Conservation (phyloP, 2,329 filamentous ascomycete genomes). For the Colletotrichum navitas region DNA sequence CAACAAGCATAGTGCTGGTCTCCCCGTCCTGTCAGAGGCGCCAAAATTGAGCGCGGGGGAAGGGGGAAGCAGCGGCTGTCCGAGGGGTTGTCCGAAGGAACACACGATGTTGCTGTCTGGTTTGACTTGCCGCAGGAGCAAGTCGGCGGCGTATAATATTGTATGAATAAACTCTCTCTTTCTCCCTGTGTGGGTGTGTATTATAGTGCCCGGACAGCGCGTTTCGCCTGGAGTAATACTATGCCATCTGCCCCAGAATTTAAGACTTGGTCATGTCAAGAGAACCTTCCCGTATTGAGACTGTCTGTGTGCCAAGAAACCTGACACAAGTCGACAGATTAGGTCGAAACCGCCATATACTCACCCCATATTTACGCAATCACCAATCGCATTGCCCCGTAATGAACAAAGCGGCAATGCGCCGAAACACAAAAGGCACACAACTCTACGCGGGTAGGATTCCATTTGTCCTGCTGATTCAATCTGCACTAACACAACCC, state of each 20-base stretch:
- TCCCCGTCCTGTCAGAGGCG: neutral
- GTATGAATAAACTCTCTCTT: neutral
- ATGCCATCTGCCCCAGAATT: neutral
- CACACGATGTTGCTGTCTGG: too few relatives aligned
- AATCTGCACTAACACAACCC: neutral
- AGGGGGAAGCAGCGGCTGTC: neutral
- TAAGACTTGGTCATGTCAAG: neutral
- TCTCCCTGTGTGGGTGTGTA: neutral
- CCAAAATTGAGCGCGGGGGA: neutral
- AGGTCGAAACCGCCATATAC: neutral
- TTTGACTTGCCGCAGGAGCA: neutral
- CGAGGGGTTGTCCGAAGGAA: neutral
- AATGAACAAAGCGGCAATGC: neutral
- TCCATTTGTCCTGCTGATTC: neutral
- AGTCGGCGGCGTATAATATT: slow-evolving; percentile 2
- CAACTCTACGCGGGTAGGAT: neutral
- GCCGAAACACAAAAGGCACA: neutral
- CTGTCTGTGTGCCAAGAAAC: neutral
- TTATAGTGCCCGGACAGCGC: neutral
- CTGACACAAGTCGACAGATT: neutral
- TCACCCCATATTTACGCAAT: neutral
- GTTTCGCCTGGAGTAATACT: slow-evolving; percentile 2
- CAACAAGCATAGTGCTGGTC: neutral
- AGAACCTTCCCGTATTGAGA: neutral
- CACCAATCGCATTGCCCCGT: neutral